A percentile compares a stretch with the other conserved stretches of the same genome.
These are phyloP conservation scores for Ophiosphaerella narmari DNA, from an alignment of 2,329 filamentous ascomycete species.

Conservation along the genomic window DNA sequence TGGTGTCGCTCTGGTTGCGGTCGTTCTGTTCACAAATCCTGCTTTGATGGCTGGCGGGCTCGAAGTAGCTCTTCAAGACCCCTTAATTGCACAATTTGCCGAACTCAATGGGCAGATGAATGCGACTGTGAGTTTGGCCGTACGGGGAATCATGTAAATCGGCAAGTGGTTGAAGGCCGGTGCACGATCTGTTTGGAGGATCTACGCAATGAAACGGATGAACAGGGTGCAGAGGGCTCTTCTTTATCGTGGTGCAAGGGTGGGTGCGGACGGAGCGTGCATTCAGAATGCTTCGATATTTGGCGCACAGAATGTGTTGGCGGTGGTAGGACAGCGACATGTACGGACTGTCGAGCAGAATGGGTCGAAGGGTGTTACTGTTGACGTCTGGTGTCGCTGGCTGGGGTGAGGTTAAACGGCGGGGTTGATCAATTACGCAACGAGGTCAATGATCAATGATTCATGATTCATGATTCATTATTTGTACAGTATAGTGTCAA, in stretches of 20 bases:
- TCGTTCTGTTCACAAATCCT: slow-evolving; percentile 14
- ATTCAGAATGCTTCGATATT: slow-evolving; percentile 12
- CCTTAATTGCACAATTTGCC: slow-evolving; percentile 16
- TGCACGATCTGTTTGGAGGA: slow-evolving; percentile 11
- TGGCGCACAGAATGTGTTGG: slow-evolving; percentile 9
- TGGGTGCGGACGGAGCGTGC: slow-evolving; percentile 21
- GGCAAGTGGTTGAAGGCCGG: background rate
- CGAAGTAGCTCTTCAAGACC: background rate
- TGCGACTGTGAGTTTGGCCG: slow-evolving; percentile 9
- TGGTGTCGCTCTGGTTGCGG: slow-evolving; percentile 27
- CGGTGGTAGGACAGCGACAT: background rate
- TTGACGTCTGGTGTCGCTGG: background rate
- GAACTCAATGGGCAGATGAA: slow-evolving; percentile 12
- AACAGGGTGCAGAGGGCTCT: background rate
- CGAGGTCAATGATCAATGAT: too few relatives aligned
- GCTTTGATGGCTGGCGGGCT: slow-evolving; percentile 18
- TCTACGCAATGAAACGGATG: background rate
- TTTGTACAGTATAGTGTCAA: too few relatives aligned
- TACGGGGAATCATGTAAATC: background rate
- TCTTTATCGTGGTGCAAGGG: slow-evolving; percentile 18
- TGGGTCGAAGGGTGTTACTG: slow-evolving; percentile 8
- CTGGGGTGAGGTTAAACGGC: too few relatives aligned
- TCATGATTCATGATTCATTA: too few relatives aligned
- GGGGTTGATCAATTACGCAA: background rate
- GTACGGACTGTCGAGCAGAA: slow-evolving; percentile 8